Conservation (phyloP, 1,139 yeast genomes). For the Taiozyma sp. region DNA sequence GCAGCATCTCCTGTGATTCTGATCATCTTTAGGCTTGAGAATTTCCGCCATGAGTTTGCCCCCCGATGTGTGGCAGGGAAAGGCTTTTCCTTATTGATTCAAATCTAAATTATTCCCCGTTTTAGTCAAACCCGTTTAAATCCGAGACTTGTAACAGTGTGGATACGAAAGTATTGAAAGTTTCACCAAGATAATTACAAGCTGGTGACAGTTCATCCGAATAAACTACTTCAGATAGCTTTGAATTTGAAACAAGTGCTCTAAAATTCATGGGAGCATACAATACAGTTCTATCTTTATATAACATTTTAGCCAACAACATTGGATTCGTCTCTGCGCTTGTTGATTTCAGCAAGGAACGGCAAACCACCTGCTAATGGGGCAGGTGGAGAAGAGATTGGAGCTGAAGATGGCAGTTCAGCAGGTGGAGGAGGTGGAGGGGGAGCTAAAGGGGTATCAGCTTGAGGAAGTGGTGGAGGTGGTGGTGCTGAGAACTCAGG, state of each 20-base stretch:
- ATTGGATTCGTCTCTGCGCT: constrained; percentile 46
- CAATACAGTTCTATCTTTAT: not conserved
- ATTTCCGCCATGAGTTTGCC: not conserved
- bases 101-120: not conserved
- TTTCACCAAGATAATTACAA: too few species aligned
- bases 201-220: not conserved
- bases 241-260: not conserved
- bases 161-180: too few species aligned
- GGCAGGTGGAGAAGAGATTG: constrained; percentile 12
- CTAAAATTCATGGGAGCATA: not conserved
- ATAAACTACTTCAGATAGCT: not conserved
- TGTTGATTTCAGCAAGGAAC: constrained; percentile 52
- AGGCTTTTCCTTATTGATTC: not conserved
- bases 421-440: constrained; percentile 23
- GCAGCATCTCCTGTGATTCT: not conserved
- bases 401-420: constrained; percentile 15
- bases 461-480: constrained; percentile 27
- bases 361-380: constrained; percentile 29
- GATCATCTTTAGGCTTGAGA: not conserved
- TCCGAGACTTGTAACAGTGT: not conserved
- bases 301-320: constrained; percentile 31
- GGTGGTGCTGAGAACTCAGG: constrained; percentile 34
- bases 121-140: not conserved
- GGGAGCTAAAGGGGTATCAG: constrained; percentile 31
- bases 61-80: not conserved